Percentiles rank a stretch among this genome's conserved stretches.
Evolutionary conservation across 164 flowering plant genomes (phyloP).

Genomic region (Chimonanthus salicifolius): DNA sequence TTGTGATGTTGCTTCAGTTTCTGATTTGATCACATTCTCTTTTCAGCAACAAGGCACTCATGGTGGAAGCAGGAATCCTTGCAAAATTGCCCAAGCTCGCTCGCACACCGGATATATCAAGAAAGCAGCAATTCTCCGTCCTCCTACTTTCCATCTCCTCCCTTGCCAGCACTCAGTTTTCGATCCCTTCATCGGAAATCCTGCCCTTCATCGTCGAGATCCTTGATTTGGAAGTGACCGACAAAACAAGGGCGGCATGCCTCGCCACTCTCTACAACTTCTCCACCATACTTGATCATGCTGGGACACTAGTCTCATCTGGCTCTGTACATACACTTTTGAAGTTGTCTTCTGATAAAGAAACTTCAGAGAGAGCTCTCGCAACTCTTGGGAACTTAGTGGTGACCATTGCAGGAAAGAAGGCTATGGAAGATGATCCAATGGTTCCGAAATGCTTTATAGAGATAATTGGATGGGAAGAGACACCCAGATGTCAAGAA

Average conservation of each 20-base stretch:
- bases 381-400: constrained; percentile 68
- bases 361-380: constrained; percentile 60
- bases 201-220: constrained; percentile 39
- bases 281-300: constrained; percentile 55
- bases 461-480: constrained; percentile 73
- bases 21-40: neutral
- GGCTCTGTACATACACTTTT: constrained; percentile 42
- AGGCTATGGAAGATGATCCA: constrained; percentile 49
- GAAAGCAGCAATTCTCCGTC: constrained; percentile 22
- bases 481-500: constrained; percentile 73
- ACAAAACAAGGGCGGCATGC: constrained; percentile 43
- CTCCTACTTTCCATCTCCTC: constrained; percentile 46
- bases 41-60: constrained; percentile 76
- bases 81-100: constrained; percentile 43
- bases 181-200: constrained; percentile 28
- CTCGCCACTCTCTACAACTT: constrained; percentile 59
- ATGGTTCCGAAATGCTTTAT: constrained; percentile 57
- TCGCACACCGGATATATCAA: constrained; percentile 24
- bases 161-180: constrained; percentile 37
- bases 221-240: constrained; percentile 38
- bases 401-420: constrained; percentile 61
- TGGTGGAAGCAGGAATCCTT: constrained; percentile 76
- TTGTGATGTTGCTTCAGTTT: neutral
- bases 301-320: constrained; percentile 38
- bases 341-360: constrained; percentile 29